Conservation (phyloP, 768 basidiomycete genomes). For the Tricholoma furcatifolium region DNA sequence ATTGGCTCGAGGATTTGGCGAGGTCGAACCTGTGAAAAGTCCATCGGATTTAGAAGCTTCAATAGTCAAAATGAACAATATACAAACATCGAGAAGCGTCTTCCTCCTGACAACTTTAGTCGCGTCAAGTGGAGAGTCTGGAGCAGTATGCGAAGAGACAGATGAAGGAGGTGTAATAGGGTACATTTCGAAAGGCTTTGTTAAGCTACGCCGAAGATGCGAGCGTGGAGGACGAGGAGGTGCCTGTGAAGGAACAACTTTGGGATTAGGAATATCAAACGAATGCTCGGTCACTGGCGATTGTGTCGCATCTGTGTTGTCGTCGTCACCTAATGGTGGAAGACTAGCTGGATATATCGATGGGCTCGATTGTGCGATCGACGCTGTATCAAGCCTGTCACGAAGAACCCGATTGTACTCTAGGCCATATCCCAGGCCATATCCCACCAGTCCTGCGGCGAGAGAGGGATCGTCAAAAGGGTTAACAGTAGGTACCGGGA, state of each 20-base stretch:
- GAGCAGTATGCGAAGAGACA: slow-evolving; percentile 30
- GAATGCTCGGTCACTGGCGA: slow-evolving; percentile 17
- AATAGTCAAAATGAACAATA: not conserved
- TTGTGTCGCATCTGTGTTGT: slow-evolving; percentile 16
- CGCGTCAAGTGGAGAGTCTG: slow-evolving; percentile 23
- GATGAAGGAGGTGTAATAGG: slow-evolving; percentile 43
- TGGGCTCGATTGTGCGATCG: slow-evolving; percentile 43
- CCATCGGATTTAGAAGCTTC: not conserved
- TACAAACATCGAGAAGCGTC: slow-evolving; percentile 38
- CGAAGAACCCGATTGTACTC: slow-evolving; percentile 14
- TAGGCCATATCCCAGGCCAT: slow-evolving; percentile 6
- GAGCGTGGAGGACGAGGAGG: slow-evolving; percentile 25
- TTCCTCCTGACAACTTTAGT: slow-evolving; percentile 23
- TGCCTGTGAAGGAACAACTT: slow-evolving; percentile 1
- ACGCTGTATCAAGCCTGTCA: slow-evolving; percentile 20
- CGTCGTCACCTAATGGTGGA: slow-evolving; percentile 33
- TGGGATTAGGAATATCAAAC: slow-evolving; percentile 3
- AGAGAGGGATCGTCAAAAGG: slow-evolving; percentile 1
- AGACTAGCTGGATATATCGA: slow-evolving; percentile 50
- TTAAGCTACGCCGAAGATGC: slow-evolving; percentile 19
- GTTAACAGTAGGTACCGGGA: slow-evolving; percentile 1
- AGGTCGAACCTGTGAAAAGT: slow-evolving; percentile 26
- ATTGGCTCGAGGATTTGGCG: slow-evolving; percentile 14
- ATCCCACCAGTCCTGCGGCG: not conserved
- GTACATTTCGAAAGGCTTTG: slow-evolving; percentile 28